Percentiles rank a stretch among this genome's conserved stretches.
Conservation (phyloP, 768 basidiomycete species). For the Trametes coccinea region DNA sequence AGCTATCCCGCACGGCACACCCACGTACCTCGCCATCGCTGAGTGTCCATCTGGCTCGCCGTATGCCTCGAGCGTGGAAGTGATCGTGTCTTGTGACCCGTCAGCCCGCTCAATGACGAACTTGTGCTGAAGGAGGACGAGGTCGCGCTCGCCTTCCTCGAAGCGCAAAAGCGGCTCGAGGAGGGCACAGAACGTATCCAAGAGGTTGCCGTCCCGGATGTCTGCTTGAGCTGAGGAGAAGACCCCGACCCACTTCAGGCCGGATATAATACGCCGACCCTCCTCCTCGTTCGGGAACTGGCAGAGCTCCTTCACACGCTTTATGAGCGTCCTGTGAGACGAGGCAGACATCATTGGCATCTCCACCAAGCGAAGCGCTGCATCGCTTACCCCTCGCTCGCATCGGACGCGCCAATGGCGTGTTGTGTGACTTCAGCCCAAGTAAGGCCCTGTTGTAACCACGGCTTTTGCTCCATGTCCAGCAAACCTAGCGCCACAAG, state of each 20-base stretch:
- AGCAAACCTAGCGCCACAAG: constrained; percentile 89
- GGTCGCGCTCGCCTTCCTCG: constrained; percentile 86
- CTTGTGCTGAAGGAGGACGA: constrained; percentile 98
- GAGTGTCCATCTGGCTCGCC: constrained; percentile 78
- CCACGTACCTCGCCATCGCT: constrained; percentile 93
- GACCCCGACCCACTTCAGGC: constrained; percentile 90
- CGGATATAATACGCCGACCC: constrained; percentile 78
- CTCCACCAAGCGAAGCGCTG: background rate
- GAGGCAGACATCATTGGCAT: background rate
- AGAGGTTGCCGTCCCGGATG: constrained; percentile 70
- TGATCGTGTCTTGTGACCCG: constrained; percentile 78
- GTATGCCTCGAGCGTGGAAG: constrained; percentile 89
- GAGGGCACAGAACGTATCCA: constrained; percentile 92
- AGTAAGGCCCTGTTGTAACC: constrained; percentile 70
- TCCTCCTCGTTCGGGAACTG: constrained; percentile 73
- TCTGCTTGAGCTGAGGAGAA: constrained; percentile 72
- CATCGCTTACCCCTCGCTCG: constrained; percentile 60
- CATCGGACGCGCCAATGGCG: constrained; percentile 65
- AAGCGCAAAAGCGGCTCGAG: constrained; percentile 93
- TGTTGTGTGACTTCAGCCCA: constrained; percentile 85
- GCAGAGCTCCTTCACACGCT: constrained; percentile 67
- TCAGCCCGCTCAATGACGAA: constrained; percentile 90
- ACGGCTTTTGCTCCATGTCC: constrained; percentile 71
- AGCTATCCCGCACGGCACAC: constrained; percentile 92
- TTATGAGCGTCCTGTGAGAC: constrained; percentile 61